These are phyloP conservation scores for Coix lacrymajobi DNA, from an alignment of 176 grass and related monocot genomes.

Conservation along the genomic window DNA sequence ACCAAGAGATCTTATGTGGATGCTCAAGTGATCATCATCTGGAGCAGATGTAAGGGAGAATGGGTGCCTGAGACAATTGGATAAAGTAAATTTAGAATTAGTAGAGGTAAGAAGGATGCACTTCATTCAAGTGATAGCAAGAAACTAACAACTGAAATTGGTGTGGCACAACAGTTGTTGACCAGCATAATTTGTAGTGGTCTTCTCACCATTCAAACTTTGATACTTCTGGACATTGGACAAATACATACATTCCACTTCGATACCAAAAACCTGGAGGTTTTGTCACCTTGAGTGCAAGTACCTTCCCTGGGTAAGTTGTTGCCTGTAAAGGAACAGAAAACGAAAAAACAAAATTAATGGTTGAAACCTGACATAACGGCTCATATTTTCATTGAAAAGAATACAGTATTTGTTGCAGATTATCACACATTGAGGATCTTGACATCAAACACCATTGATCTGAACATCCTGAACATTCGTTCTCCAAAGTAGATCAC, in stretches of 20 bases:
- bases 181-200: not conserved
- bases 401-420: not conserved
- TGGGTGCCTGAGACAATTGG: slow-evolving; percentile 47
- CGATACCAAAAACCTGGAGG: slow-evolving; percentile 44
- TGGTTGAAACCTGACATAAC: not conserved
- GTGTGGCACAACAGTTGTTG: not conserved
- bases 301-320: slow-evolving; percentile 53
- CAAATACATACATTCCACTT: slow-evolving; percentile 71
- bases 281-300: slow-evolving; percentile 54
- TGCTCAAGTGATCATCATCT: slow-evolving; percentile 55
- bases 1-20: slow-evolving; percentile 70
- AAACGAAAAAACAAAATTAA: not conserved
- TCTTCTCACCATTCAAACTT: slow-evolving; percentile 57
- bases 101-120: not conserved
- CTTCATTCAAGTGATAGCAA: not conserved
- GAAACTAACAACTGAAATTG: not conserved
- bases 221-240: slow-evolving; percentile 60
- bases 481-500: slow-evolving; percentile 53
- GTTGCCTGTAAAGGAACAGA: slow-evolving; percentile 32
- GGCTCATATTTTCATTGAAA: not conserved
- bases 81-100: not conserved
- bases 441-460: slow-evolving; percentile 37
- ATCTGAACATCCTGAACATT: slow-evolving; percentile 44
- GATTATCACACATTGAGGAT: slow-evolving; percentile 40
- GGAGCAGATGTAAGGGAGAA: slow-evolving; percentile 75